Evolutionary conservation across 306 rosid genomes (phyloP).

Genomic region (Dryas alaskensis): DNA sequence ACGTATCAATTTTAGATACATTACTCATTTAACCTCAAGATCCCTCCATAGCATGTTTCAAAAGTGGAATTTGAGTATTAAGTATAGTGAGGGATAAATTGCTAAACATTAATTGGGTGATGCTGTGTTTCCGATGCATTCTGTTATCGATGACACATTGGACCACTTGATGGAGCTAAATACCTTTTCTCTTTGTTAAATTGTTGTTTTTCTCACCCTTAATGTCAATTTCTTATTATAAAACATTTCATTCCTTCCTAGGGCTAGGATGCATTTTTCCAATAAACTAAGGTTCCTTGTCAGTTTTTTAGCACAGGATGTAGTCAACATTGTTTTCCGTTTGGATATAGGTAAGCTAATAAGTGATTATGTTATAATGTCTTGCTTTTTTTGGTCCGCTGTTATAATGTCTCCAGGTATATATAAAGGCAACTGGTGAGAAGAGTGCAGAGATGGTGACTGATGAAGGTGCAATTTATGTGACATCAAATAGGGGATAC

Average conservation of each 20-base stretch:
- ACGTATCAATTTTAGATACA: background rate
- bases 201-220: too few relatives aligned
- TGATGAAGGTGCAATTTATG: constrained; percentile 90
- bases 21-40: background rate
- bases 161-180: too few relatives aligned
- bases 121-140: background rate
- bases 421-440: constrained; percentile 87
- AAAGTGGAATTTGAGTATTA: background rate
- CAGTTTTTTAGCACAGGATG: background rate
- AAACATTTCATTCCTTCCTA: background rate
- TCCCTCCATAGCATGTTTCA: background rate
- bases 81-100: background rate
- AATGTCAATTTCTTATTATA: background rate
- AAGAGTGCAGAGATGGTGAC: constrained; percentile 98
- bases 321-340: background rate
- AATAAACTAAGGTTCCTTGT: background rate
- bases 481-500: constrained; percentile 86
- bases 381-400: too few relatives aligned
- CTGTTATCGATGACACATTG: background rate
- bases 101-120: background rate
- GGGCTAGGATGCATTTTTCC: background rate
- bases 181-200: too few relatives aligned
- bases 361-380: background rate
- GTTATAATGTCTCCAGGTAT: constrained; percentile 54
- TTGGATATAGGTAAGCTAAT: background rate